Base-by-base conservation (phyloP, 2,329 filamentous ascomycete genomes). In the Colletotrichum zoysiae region DNA sequence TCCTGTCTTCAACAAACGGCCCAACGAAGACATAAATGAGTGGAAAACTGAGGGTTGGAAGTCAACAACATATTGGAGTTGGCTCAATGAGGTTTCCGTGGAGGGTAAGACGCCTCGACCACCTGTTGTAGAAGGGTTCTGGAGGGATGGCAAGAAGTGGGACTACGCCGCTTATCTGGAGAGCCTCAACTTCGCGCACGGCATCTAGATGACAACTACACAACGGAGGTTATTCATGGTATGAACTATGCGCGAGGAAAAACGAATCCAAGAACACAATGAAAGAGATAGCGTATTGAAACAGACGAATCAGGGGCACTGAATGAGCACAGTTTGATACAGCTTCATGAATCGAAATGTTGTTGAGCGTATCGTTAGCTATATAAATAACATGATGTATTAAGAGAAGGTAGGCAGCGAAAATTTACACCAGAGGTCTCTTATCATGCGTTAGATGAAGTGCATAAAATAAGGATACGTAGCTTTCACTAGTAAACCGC, bases 61-160 rank as follows among this genome's bases (percentile, higher is more conserved):
- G 33, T 48, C 46, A 26, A 70, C 59, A 9, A 72, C 70, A 2
- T 70, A 72, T 20, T 72, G 70, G 70, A 72, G 70, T 26, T 72
- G 70, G 70, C 16, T 72, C 48, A 72, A 65, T 16, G 70, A 72
- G 48, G 65, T 72, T 2, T 20, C 65, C 5, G 70, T 72, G 8
- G 55, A 57, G 6, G 66, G 70, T 11, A 59, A 70, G 40, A 56
- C 38, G 16, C 53, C 70, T 20, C 58, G 56, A 0, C 51, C 30
- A 18, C 70, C 70, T 5, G 40, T 69, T 18, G 65, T 72, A 48
- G 60, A 65, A 5, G 70, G 70, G 1, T 72, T 72, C 33, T 72
- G 70, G 70, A 63, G 67, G 20, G 70, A 72, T 20, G 70, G 65
- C 11, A 50, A 65, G 48, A 42, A 40, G 46, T 72, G 70, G 70